A percentile compares a stretch with the other conserved stretches of the same genome.
Evolutionary conservation across 306 rosid species (phyloP).

Genomic region (Sesbania bispinosa): DNA sequence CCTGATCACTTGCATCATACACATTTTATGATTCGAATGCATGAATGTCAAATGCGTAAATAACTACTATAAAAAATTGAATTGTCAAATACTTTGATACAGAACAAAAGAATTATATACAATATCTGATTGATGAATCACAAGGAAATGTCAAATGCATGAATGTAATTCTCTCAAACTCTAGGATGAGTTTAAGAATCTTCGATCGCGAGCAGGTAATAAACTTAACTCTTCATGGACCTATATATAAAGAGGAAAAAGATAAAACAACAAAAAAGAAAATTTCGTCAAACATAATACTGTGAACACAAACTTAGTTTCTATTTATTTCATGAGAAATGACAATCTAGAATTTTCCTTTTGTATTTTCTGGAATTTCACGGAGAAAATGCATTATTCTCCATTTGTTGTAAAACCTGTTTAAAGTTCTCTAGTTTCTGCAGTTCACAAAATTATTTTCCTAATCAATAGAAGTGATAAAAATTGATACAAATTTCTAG

Average conservation of each 20-base stretch:
- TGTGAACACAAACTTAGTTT: background rate
- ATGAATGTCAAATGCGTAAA: too few relatives aligned
- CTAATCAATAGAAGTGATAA: background rate
- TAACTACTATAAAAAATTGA: background rate
- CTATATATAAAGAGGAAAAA: slow-evolving; percentile 26
- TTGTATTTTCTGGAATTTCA: background rate
- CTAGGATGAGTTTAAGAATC: slow-evolving; percentile 44
- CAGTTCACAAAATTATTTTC: background rate
- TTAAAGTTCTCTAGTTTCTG: background rate
- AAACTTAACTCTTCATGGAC: slow-evolving; percentile 67
- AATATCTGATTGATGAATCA: slow-evolving; percentile 16
- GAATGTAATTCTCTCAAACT: slow-evolving; percentile 14
- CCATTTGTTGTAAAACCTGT: background rate
- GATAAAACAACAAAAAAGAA: background rate
- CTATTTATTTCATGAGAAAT: background rate
- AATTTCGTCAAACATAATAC: background rate
- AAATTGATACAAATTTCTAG: too few relatives aligned
- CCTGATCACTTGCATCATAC: background rate
- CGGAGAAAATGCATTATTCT: background rate
- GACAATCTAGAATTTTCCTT: background rate
- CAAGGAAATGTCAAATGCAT: slow-evolving; percentile 14
- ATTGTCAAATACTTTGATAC: slow-evolving; percentile 19
- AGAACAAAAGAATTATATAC: slow-evolving; percentile 32
- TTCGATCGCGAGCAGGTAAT: slow-evolving; percentile 61
- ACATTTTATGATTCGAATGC: background rate